Evolutionary conservation across 106 monocot genomes (phyloP).

Genomic region (Acorus calamus): DNA sequence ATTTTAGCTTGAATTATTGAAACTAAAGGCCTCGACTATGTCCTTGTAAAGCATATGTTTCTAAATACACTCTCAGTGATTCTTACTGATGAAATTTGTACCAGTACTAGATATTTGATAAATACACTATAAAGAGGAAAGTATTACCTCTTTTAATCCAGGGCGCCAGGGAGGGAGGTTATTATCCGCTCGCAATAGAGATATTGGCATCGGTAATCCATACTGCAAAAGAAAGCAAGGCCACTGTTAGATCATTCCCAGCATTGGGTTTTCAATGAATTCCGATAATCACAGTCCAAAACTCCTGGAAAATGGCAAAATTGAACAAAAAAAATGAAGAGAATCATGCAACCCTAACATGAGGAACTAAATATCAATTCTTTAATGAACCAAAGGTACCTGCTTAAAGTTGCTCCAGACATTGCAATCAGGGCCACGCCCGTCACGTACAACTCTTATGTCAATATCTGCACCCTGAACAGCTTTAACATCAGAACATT

Average conservation of each 20-base stretch:
- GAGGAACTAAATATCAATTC: neutral
- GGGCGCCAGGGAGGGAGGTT: conserved; percentile 90
- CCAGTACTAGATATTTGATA: no score
- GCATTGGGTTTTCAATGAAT: neutral
- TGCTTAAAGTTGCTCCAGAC: conserved; percentile 98
- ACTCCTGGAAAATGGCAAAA: neutral
- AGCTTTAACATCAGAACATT: conserved; percentile 25
- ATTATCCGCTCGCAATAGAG: conserved; percentile 85
- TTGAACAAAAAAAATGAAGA: neutral
- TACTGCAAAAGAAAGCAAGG: conserved; percentile 47
- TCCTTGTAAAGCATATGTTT: no score
- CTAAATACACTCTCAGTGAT: no score
- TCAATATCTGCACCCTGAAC: conserved; percentile 99
- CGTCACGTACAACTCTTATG: conserved; percentile 94
- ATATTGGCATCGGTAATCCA: conserved; percentile 61
- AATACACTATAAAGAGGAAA: neutral
- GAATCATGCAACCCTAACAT: neutral
- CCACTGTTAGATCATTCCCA: no score
- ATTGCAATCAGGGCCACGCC: conserved; percentile 93
- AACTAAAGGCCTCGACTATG: no score
- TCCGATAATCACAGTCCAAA: neutral
- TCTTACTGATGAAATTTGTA: no score
- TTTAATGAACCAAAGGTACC: conserved; percentile 24
- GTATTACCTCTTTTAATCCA: conserved; percentile 61
- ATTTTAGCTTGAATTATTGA: no score